phyloP scores from a whole-genome alignment of 192 early-diverging fungal species.

The Coemansia sp. region DNA sequence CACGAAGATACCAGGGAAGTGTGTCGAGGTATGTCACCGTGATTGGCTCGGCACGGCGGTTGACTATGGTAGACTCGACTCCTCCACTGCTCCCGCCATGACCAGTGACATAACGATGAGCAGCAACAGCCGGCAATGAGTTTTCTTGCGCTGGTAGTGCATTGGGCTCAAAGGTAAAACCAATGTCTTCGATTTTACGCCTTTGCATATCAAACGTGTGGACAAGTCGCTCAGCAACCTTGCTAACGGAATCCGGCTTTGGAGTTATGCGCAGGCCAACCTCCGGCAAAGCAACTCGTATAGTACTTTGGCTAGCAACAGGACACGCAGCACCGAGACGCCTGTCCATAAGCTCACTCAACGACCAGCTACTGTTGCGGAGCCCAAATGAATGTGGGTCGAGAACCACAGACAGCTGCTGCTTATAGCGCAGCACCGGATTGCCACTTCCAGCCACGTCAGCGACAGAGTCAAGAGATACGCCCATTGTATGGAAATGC shows the following conservation, averaged over 20 bases:
- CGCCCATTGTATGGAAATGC: slow-evolving; percentile 86
- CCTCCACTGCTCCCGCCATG: slow-evolving; percentile 87
- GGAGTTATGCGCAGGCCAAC: slow-evolving; percentile 16
- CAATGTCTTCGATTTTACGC: slow-evolving; percentile 15
- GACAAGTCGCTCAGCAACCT: slow-evolving; percentile 6
- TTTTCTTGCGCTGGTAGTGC: background rate
- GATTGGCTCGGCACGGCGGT: slow-evolving; percentile 55
- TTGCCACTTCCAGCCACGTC: slow-evolving; percentile 51
- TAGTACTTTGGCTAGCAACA: slow-evolving; percentile 44
- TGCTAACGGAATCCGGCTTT: slow-evolving; percentile 4
- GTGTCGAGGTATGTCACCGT: slow-evolving; percentile 69
- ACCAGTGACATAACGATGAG: slow-evolving; percentile 57
- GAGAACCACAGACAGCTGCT: slow-evolving; percentile 77
- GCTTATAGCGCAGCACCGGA: slow-evolving; percentile 62
- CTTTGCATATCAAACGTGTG: slow-evolving; percentile 31
- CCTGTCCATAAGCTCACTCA: slow-evolving; percentile 57
- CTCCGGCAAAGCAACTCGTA: slow-evolving; percentile 31
- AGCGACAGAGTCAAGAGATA: slow-evolving; percentile 63
- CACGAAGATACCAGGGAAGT: slow-evolving; percentile 89
- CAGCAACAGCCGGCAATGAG: slow-evolving; percentile 18
- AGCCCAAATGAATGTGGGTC: slow-evolving; percentile 58
- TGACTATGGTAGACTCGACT: slow-evolving; percentile 71
- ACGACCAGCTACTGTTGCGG: slow-evolving; percentile 35
- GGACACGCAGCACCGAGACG: slow-evolving; percentile 53
- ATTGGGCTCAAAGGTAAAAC: slow-evolving; percentile 6